phyloP scores from a whole-genome alignment of 345 rosid genomes.

The Pelargonium nanum region DNA sequence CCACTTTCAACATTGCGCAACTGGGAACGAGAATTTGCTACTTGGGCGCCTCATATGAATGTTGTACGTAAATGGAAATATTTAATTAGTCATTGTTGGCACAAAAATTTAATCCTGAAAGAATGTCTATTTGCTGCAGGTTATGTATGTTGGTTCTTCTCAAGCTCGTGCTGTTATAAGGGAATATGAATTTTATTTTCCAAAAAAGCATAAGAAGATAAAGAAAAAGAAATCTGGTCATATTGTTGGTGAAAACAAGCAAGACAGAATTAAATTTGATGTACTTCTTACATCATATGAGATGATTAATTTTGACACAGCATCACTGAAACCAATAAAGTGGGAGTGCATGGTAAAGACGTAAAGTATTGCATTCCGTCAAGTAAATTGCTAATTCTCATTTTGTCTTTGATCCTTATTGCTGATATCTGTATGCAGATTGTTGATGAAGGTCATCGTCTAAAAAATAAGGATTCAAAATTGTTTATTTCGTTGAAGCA shows the following conservation, averaged over 20 bases:
- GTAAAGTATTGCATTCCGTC: conserved; percentile 30
- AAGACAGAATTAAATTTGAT: conserved; percentile 93
- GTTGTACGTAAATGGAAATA: conserved; percentile 50
- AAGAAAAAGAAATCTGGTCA: conserved; percentile 93
- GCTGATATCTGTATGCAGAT: conserved; percentile 44
- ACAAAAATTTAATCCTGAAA: not conserved
- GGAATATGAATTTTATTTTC: conserved; percentile 84
- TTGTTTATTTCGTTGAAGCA: conserved; percentile 85
- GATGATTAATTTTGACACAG: conserved; percentile 82
- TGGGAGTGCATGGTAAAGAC: conserved; percentile 99
- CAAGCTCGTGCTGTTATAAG: conserved; percentile 85
- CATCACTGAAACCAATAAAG: conserved; percentile 76
- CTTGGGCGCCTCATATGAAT: conserved; percentile 99
- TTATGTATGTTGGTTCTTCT: conserved; percentile 86
- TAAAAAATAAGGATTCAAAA: conserved; percentile 96
- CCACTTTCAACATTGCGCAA: conserved; percentile 96
- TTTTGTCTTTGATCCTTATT: conserved; percentile 14
- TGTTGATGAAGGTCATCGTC: conserved; percentile 99
- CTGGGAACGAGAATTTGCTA: conserved; percentile 98
- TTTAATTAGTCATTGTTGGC: not conserved
- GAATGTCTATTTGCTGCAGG: conserved; percentile 31
- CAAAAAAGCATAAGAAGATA: conserved; percentile 52
- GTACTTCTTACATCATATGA: conserved; percentile 97
- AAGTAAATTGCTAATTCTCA: conserved; percentile 6
- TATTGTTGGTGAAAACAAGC: conserved; percentile 65